A percentile compares a stretch with the other conserved stretches of the same genome.
Evolutionary conservation across 2,329 filamentous ascomycete species (phyloP).

Genomic region (Fusarium sp.): DNA sequence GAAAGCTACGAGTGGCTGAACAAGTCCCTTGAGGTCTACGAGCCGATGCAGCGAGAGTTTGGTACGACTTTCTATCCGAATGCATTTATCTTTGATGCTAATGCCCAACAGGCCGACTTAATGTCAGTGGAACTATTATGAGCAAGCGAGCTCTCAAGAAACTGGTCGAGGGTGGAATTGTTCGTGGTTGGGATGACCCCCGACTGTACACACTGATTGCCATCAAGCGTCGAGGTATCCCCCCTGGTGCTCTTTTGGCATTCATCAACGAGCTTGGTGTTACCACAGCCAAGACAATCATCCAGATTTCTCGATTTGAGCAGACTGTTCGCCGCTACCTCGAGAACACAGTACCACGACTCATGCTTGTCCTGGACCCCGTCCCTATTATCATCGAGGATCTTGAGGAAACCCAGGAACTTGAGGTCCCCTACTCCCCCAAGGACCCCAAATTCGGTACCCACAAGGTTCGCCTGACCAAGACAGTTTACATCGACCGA

Average conservation of each 20-base stretch:
- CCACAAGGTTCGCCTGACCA: constrained; percentile 73
- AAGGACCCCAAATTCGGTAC: constrained; percentile 78
- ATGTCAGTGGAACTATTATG: constrained; percentile 84
- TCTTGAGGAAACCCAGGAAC: constrained; percentile 64
- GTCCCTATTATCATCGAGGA: constrained; percentile 86
- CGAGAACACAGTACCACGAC: constrained; percentile 85
- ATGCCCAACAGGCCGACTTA: constrained; percentile 54
- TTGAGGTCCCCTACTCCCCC: constrained; percentile 83
- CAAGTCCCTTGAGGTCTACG: constrained; percentile 82
- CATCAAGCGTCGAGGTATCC: constrained; percentile 84
- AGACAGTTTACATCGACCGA: constrained; percentile 86
- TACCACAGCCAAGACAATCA: constrained; percentile 82
- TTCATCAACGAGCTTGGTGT: constrained; percentile 94
- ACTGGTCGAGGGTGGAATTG: constrained; percentile 80
- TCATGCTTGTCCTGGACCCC: constrained; percentile 91
- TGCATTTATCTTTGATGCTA: not conserved
- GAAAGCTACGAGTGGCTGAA: constrained; percentile 93
- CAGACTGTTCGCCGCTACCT: constrained; percentile 86
- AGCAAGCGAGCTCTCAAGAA: constrained; percentile 87
- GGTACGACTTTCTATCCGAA: constrained; percentile 45
- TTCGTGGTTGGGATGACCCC: constrained; percentile 92
- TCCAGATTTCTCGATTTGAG: constrained; percentile 86
- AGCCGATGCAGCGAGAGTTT: constrained; percentile 94
- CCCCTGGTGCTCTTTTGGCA: constrained; percentile 86
- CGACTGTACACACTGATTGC: constrained; percentile 88